Percentiles rank a stretch among this genome's conserved stretches.
phyloP scores from a whole-genome alignment of 768 basidiomycete species.

The Leccinellum luteum region DNA sequence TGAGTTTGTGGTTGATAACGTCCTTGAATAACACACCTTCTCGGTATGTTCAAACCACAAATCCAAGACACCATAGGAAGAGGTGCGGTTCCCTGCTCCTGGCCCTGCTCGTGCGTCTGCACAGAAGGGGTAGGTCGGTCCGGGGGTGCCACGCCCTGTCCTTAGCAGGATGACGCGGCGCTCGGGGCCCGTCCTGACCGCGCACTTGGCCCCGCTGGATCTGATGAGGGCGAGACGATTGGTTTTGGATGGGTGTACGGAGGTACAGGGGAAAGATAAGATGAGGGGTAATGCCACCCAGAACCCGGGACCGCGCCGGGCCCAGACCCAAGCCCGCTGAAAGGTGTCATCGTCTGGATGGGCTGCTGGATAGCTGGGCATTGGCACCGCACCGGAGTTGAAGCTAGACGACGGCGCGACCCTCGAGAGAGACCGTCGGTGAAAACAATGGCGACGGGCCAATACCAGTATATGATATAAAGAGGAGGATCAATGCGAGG shows the following conservation, averaged over 20 bases:
- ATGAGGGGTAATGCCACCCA: background rate
- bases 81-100: background rate
- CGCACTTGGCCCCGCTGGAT: background rate
- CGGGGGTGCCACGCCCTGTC: background rate
- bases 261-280: background rate
- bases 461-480: slow-evolving; percentile 3
- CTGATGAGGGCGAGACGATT: background rate
- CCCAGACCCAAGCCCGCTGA: background rate
- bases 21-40: too few relatives aligned
- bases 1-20: too few relatives aligned
- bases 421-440: background rate
- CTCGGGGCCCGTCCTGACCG: background rate
- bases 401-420: background rate
- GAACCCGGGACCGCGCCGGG: background rate
- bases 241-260: background rate
- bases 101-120: background rate
- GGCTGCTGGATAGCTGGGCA: background rate
- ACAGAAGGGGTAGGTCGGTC: background rate
- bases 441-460: slow-evolving; percentile 7
- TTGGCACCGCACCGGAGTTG: background rate
- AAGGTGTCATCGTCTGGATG: background rate
- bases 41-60: too few relatives aligned
- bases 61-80: too few relatives aligned
- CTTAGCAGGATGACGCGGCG: background rate
- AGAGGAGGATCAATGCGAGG: slow-evolving; percentile 5